Conservation (phyloP, 2,329 filamentous ascomycete species). For the Pestalotiopsis sp. region DNA sequence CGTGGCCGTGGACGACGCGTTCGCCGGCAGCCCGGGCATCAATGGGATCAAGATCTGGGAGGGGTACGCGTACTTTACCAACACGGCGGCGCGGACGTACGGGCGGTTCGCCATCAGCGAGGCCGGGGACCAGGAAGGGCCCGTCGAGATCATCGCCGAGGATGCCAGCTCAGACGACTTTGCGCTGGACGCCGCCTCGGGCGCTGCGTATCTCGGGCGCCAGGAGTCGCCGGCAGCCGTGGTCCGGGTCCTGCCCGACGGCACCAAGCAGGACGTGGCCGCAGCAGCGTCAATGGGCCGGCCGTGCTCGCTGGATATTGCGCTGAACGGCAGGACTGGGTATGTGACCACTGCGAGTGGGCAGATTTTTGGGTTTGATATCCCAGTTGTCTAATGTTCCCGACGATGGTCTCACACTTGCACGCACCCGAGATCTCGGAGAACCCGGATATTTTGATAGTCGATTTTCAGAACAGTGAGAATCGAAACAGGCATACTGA, state of each 20-base stretch:
- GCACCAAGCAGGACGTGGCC: not conserved
- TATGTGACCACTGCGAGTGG: not conserved
- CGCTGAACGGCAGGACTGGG: not conserved
- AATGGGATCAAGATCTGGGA: constrained; percentile 15
- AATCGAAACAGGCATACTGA: too few species aligned
- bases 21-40: constrained; percentile 11
- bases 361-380: not conserved
- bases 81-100: constrained; percentile 6
- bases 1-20: constrained; percentile 1
- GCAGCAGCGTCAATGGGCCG: not conserved
- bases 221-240: not conserved
- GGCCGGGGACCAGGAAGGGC: not conserved
- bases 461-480: too few species aligned
- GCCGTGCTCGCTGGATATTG: not conserved
- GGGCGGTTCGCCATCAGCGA: constrained; percentile 9
- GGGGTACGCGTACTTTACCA: constrained; percentile 15
- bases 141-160: not conserved
- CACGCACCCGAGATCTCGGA: too few species aligned
- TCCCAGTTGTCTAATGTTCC: not conserved
- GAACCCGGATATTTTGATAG: too few species aligned
- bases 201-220: not conserved
- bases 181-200: not conserved
- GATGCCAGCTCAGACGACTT: not conserved
- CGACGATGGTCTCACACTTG: too few species aligned
- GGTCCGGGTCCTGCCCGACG: not conserved